phyloP scores from a whole-genome alignment of 192 early-diverging fungal species.

The Podila clonocystis region DNA sequence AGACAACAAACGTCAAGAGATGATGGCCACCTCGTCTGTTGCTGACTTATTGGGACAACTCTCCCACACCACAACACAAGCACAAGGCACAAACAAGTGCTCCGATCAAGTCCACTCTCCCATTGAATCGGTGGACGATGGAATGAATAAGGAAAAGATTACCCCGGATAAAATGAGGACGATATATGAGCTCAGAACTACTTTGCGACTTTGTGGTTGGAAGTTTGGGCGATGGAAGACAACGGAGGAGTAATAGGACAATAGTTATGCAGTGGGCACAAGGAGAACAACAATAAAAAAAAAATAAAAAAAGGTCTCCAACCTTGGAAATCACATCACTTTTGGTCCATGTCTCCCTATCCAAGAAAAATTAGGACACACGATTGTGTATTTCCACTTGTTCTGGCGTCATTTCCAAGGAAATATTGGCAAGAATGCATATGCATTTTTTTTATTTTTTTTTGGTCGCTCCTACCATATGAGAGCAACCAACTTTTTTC shows the following conservation, averaged over 20 bases:
- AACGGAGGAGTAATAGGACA: background rate
- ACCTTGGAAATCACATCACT: background rate
- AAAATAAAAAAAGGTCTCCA: too few relatives aligned
- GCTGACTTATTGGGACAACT: background rate
- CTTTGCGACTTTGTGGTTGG: too few relatives aligned
- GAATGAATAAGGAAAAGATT: too few relatives aligned
- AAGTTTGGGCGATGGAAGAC: background rate
- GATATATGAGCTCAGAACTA: too few relatives aligned
- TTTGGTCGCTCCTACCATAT: background rate
- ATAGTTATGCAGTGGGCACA: too few relatives aligned
- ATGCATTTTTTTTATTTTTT: background rate
- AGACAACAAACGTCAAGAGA: too few relatives aligned
- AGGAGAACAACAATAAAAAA: too few relatives aligned
- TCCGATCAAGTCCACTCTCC: too few relatives aligned
- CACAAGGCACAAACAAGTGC: too few relatives aligned
- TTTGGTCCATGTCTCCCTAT: constrained; percentile 3
- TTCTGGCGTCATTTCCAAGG: constrained; percentile 1
- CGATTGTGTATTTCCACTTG: constrained; percentile 3
- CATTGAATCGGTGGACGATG: too few relatives aligned
- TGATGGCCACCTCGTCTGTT: background rate
- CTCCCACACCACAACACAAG: background rate
- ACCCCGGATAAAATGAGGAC: too few relatives aligned
- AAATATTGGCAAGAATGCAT: constrained; percentile 4
- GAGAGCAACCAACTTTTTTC: background rate
- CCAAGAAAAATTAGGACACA: background rate